Conservation (phyloP, 1,284 basidiomycete genomes). For the Macrocybe sp. region DNA sequence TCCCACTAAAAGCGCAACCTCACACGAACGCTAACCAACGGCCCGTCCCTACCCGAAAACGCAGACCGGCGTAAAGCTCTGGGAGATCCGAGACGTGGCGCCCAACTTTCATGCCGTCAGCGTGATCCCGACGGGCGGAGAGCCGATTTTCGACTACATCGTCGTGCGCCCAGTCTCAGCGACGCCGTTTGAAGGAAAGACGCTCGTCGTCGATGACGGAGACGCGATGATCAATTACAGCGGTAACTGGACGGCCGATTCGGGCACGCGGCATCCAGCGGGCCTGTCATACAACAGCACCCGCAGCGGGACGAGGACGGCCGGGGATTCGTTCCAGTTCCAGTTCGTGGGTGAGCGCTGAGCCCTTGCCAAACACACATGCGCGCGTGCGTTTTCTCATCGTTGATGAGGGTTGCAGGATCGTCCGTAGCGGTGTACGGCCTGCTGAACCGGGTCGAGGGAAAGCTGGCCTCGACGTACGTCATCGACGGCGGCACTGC, state of each 20-base stretch:
- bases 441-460: slow-evolving; percentile 14
- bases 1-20: not conserved
- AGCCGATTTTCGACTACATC: slow-evolving; percentile 16
- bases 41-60: not conserved
- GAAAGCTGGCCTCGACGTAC: slow-evolving; percentile 17
- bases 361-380: not conserved
- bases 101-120: slow-evolving; percentile 10
- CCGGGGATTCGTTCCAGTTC: slow-evolving; percentile 14
- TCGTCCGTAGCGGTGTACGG: slow-evolving; percentile 18
- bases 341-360: slow-evolving; percentile 18
- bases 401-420: slow-evolving; percentile 7
- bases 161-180: slow-evolving; percentile 13
- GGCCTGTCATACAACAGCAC: slow-evolving; percentile 16
- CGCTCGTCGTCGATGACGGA: slow-evolving; percentile 16
- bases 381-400: not conserved
- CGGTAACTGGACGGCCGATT: slow-evolving; percentile 9
- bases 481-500: slow-evolving; percentile 14
- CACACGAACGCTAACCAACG: too few species aligned
- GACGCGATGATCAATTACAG: slow-evolving; percentile 14
- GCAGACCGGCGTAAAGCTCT: slow-evolving; percentile 15
- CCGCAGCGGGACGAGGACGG: slow-evolving; percentile 10
- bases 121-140: slow-evolving; percentile 13
- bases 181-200: slow-evolving; percentile 6
- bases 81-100: slow-evolving; percentile 12
- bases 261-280: slow-evolving; percentile 7